A percentile compares a stretch with the other conserved stretches of the same genome.
Evolutionary conservation across 225 moss, liverwort and hornwort genomes (phyloP).

Genomic region (Straminergon stramineum): DNA sequence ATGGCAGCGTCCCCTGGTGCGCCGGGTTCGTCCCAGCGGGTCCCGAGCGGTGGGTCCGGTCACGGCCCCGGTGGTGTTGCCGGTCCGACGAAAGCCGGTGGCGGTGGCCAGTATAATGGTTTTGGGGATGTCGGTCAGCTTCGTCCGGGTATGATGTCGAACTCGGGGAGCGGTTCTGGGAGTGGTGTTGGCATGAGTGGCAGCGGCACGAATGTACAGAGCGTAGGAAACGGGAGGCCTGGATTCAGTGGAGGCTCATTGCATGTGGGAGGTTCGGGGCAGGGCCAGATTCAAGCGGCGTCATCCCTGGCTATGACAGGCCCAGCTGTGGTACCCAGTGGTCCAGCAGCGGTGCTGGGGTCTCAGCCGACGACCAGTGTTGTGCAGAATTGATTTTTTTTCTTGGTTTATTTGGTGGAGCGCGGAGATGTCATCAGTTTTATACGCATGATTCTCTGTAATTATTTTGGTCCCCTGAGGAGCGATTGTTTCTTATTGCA

Average conservation of each 20-base stretch:
- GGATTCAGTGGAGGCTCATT: slow-evolving; percentile 7
- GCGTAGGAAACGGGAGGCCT: slow-evolving; percentile 21
- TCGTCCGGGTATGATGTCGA: slow-evolving; percentile 11
- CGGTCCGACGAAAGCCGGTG: slow-evolving; percentile 3
- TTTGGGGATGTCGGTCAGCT: slow-evolving; percentile 21
- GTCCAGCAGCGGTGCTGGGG: slow-evolving; percentile 4
- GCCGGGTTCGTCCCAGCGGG: slow-evolving; percentile 18
- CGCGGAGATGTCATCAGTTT: neutral
- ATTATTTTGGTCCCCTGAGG: neutral
- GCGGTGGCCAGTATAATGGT: slow-evolving; percentile 11
- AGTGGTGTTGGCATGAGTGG: neutral
- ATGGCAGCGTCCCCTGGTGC: slow-evolving; percentile 10
- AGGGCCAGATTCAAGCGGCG: slow-evolving; percentile 7
- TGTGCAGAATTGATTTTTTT: neutral
- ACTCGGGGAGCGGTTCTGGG: neutral
- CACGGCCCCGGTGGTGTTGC: neutral
- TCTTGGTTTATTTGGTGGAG: neutral
- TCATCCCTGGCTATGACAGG: slow-evolving; percentile 11
- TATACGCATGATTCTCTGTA: neutral
- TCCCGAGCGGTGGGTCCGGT: neutral
- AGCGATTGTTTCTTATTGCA: neutral
- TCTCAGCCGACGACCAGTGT: slow-evolving; percentile 5
- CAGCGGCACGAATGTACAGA: slow-evolving; percentile 28
- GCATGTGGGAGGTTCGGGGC: slow-evolving; percentile 10
- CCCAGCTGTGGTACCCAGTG: slow-evolving; percentile 4